Evolutionary conservation across 306 rosid genomes (phyloP), one percentile per base, ranked within the genome.

Genomic region (Argentina anserina): DNA sequence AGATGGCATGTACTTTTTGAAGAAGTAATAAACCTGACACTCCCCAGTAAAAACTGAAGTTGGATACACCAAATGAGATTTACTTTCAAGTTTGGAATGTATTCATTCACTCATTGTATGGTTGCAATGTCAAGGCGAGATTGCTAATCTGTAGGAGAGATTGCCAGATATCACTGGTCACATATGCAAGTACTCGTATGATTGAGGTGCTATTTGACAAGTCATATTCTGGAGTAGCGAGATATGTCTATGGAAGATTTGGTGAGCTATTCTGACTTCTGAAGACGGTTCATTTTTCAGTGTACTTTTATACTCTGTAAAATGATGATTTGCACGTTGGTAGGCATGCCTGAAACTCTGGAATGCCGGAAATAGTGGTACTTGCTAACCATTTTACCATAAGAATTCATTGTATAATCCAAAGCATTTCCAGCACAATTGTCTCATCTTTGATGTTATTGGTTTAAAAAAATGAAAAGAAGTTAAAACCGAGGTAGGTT

Each of bases 1-100:
- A 71, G 96, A 94, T 80, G 98, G 95, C 70, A 80, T 89, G 92
- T 91, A 91, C 74, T 47, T 87, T 53, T 61, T 91, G 36, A 88
- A 94, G 83, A 91, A 88, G 82, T 86, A 83, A 78, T 6, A 20
- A 49, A 42, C 53, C 43, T 20, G 40, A 36, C 33, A 6, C 33
- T 39, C 33, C 49, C 58, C 2, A 39, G 67, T 29, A 18, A 34
- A 18, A 18, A 10, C 67, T 7, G 36, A 6, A 62, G n/a, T 61
- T 18, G 11, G 20, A 20, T 15, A 33, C 41, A 20, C 10, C 20
- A 23, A 23, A 12, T 18, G 72, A 39, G 72, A 45, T 46, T 69
- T 56, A 0, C 65, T 2, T 6, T 56, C 62, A 56, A 59, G 65
- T 59, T 29, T 12, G 39, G 39, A 59, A 15, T 59, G 39, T 26